Evolutionary conservation across 192 early-diverging fungal species (phyloP), one percentile per base, ranked within the genome.

Genomic region (Rhizoclosmatium globosum): DNA sequence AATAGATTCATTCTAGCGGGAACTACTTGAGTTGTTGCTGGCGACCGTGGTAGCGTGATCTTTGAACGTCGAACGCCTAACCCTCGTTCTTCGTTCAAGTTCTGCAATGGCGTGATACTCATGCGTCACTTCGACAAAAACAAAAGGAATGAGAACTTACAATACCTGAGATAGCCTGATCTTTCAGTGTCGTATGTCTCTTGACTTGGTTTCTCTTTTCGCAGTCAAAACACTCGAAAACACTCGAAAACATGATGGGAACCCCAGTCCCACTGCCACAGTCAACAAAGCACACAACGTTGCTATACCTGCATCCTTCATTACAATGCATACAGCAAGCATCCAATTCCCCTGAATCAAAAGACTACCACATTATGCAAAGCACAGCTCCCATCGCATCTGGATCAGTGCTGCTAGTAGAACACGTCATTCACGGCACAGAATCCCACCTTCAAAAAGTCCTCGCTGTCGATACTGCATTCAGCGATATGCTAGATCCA

Each of bases 401-500:
- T 6, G 74, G 74, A 9, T 39, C 45, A n/a, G 74, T 76, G 6
- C 23, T 76, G 6, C 74, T 76, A 2, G n/a, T 76, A 31, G 74
- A 76, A 66, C 74, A 76, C 50, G 64, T 76, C 17, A 64, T 67
- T 7, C 47, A 43, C 48, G 74, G 74, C 13, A 47, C 13, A 38
- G 38, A 43, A 11, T 7, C 31, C 21, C 39, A 47, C 61, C 23
- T 76, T 31, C 3, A 4, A 31, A 23, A 11, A 21, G 64, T 59
- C 4, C 64, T 76, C 4, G 23, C 46, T 53, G 15, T 31, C 7
- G 74, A 76, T 56, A 4, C 61, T 31, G 45, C 19, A 15, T 67
- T 76, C 23, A n/a, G 4, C 31, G 31, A 15, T 17, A 2, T 19
- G 13, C 64, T 76, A 47, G 43, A 76, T 41, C 74, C 74, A 43